Conservation (phyloP, 1,139 yeast species). For the Saccharomyces hybrid region DNA sequence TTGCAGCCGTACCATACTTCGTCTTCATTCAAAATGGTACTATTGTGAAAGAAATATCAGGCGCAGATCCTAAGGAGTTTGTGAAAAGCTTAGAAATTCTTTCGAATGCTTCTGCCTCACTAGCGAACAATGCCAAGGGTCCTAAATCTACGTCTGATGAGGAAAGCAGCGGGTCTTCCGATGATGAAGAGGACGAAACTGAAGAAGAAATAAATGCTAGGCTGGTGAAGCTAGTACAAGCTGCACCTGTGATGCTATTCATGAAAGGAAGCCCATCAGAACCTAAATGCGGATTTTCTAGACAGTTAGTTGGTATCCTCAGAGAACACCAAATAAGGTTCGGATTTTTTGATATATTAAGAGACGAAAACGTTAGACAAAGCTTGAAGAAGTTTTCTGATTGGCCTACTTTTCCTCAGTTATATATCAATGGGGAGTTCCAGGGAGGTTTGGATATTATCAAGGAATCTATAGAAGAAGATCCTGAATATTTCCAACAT, state of each 20-base stretch:
- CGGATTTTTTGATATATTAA: slow-evolving; percentile 91
- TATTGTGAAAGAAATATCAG: slow-evolving; percentile 81
- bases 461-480: slow-evolving; percentile 85
- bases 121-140: slow-evolving; percentile 3
- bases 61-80: slow-evolving; percentile 94
- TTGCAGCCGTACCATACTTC: slow-evolving; percentile 92
- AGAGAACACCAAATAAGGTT: slow-evolving; percentile 93
- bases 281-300: slow-evolving; percentile 95
- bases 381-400: slow-evolving; percentile 85
- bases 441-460: slow-evolving; percentile 96
- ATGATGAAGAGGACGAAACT: slow-evolving; percentile 51
- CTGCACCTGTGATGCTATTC: slow-evolving; percentile 96
- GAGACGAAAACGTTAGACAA: slow-evolving; percentile 88
- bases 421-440: slow-evolving; percentile 86
- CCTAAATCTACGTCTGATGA: slow-evolving; percentile 6
- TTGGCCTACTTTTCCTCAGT: slow-evolving; percentile 98
- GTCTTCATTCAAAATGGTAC: slow-evolving; percentile 77
- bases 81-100: slow-evolving; percentile 53
- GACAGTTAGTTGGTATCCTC: slow-evolving; percentile 87
- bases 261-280: slow-evolving; percentile 98
- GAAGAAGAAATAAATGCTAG: slow-evolving; percentile 77
- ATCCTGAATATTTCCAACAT: slow-evolving; percentile 73
- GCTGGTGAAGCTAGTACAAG: slow-evolving; percentile 71
- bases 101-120: not conserved
- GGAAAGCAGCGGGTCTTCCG: slow-evolving; percentile 17